phyloP scores from a whole-genome alignment of 1,284 basidiomycete genomes.

The Lentinula novae-zelandiae region DNA sequence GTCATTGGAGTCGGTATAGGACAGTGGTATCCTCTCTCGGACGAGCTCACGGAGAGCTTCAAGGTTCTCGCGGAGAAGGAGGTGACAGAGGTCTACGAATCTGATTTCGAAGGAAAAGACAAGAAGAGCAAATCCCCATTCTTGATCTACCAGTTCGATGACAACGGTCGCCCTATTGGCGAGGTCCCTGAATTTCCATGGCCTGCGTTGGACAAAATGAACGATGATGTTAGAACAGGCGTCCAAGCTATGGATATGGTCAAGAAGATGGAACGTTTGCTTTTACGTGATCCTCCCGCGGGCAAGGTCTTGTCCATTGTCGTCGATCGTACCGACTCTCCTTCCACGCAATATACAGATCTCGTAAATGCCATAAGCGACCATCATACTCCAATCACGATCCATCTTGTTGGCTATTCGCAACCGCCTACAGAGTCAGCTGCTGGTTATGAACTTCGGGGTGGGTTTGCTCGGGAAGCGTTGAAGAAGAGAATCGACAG shows the following conservation, averaged over 20 bases:
- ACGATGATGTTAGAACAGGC: neutral
- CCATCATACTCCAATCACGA: neutral
- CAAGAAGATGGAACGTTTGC: neutral
- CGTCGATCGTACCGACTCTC: neutral
- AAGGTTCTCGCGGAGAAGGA: constrained; percentile 2
- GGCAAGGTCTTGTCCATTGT: neutral
- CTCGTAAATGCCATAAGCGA: neutral
- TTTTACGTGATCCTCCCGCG: neutral
- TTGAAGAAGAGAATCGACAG: neutral
- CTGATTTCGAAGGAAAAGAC: neutral
- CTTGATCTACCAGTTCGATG: constrained; percentile 7
- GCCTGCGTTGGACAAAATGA: constrained; percentile 6
- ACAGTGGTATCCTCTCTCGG: constrained; percentile 29
- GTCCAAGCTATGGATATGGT: neutral
- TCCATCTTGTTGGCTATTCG: neutral
- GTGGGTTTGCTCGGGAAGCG: neutral
- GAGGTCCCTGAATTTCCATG: constrained; percentile 1
- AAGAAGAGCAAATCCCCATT: neutral
- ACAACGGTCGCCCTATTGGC: neutral
- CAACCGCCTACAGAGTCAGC: neutral
- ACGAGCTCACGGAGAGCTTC: constrained; percentile 17
- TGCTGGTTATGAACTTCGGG: neutral
- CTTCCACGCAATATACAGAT: neutral
- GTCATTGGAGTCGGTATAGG: constrained; percentile 31
- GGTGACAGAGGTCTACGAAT: neutral